Conservation (phyloP, 2,329 filamentous ascomycete genomes). For the Arthrobotrys sinensis region DNA sequence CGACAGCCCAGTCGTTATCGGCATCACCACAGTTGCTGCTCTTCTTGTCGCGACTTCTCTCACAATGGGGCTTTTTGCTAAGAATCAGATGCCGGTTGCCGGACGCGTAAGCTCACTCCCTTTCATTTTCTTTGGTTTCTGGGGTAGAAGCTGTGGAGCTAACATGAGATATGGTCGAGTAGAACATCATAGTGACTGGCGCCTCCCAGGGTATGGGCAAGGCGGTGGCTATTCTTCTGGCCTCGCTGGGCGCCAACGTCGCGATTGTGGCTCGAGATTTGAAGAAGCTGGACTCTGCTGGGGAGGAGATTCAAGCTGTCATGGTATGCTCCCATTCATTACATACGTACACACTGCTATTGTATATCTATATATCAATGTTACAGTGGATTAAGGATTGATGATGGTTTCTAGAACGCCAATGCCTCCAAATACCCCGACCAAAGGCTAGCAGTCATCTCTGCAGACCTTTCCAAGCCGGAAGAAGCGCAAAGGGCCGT, state of each 20-base stretch:
- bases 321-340: slow-evolving; percentile 44
- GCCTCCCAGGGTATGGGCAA: slow-evolving; percentile 94
- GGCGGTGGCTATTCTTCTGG: slow-evolving; percentile 80
- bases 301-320: slow-evolving; percentile 77
- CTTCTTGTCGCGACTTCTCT: slow-evolving; percentile 47
- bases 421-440: slow-evolving; percentile 75
- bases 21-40: slow-evolving; percentile 39
- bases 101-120: slow-evolving; percentile 76
- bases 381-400: neutral
- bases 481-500: slow-evolving; percentile 72
- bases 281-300: slow-evolving; percentile 79
- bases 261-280: slow-evolving; percentile 86
- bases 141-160: no score
- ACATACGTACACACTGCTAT: neutral
- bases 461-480: slow-evolving; percentile 82
- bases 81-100: slow-evolving; percentile 86
- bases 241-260: slow-evolving; percentile 86
- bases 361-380: neutral
- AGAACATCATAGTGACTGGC: slow-evolving; percentile 92
- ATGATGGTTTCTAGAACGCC: slow-evolving; percentile 10
- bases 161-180: slow-evolving; percentile 1
- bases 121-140: neutral
- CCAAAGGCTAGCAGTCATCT: slow-evolving; percentile 87
- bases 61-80: slow-evolving; percentile 79
- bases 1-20: slow-evolving; percentile 16